A percentile compares a stretch with the other conserved stretches of the same genome.
Evolutionary conservation across 2,329 filamentous ascomycete species (phyloP).

Genomic region (Phaeosphaeria sp.): DNA sequence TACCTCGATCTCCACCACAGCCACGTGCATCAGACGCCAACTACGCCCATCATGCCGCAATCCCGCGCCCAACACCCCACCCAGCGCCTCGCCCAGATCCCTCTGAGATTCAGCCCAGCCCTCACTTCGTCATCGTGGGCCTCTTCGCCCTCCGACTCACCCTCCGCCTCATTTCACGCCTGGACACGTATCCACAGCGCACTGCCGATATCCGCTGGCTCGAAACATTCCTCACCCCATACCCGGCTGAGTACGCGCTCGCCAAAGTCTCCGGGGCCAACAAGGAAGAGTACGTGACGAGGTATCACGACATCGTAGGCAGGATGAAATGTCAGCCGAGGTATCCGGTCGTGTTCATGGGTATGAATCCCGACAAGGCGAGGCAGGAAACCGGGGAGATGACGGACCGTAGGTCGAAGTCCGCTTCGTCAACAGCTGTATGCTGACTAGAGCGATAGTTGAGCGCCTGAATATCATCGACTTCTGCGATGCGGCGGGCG

Average conservation of each 20-base stretch:
- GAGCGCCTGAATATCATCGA: slow-evolving; percentile 26
- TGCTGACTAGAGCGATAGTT: slow-evolving; percentile 3
- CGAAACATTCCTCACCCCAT: slow-evolving; percentile 22
- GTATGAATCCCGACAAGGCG: slow-evolving; percentile 24
- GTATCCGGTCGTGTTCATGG: slow-evolving; percentile 29
- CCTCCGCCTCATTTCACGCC: slow-evolving; percentile 17
- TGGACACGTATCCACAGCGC: slow-evolving; percentile 20
- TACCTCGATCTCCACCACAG: not conserved
- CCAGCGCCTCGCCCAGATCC: not conserved
- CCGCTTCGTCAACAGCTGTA: not conserved
- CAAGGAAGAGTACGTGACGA: slow-evolving; percentile 19
- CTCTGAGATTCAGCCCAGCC: not conserved
- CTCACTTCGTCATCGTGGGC: slow-evolving; percentile 29
- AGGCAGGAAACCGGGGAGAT: slow-evolving; percentile 3
- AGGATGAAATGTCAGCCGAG: slow-evolving; percentile 31
- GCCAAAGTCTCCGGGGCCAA: slow-evolving; percentile 22
- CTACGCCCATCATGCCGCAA: too few species aligned
- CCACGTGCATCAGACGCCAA: too few species aligned
- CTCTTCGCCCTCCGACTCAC: slow-evolving; percentile 34
- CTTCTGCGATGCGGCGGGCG: slow-evolving; percentile 33
- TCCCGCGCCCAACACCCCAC: not conserved
- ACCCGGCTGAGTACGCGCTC: slow-evolving; percentile 15
- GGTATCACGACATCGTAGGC: slow-evolving; percentile 23
- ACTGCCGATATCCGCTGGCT: slow-evolving; percentile 28
- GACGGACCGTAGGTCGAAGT: slow-evolving; percentile 23